Conservation (phyloP, 2,329 filamentous ascomycete species). For the Sordariomycetes sp. region DNA sequence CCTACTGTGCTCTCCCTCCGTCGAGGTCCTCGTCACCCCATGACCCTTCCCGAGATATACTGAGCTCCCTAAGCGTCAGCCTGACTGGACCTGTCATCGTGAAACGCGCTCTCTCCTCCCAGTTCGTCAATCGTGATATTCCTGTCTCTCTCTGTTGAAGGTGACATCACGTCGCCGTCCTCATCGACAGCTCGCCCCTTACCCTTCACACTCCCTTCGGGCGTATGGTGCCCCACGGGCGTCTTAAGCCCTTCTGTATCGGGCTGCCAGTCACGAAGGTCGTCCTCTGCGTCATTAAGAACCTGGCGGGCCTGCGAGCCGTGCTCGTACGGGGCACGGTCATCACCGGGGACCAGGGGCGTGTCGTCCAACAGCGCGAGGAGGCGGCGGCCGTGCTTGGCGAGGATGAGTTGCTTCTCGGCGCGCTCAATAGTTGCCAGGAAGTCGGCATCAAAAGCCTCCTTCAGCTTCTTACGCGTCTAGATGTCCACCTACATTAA, state of each 20-base stretch:
- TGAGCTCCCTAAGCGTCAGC: neutral
- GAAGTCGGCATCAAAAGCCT: slow-evolving; percentile 83
- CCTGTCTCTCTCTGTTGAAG: neutral
- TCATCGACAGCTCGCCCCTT: slow-evolving; percentile 2
- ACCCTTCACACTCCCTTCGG: slow-evolving; percentile 3
- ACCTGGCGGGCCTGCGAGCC: slow-evolving; percentile 65
- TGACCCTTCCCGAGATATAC: neutral
- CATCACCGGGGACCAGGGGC: slow-evolving; percentile 79
- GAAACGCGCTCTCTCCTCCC: neutral
- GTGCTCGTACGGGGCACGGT: slow-evolving; percentile 56
- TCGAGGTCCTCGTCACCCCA: neutral
- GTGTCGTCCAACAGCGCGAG: slow-evolving; percentile 81
- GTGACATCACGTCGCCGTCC: slow-evolving; percentile 5
- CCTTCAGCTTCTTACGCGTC: slow-evolving; percentile 94
- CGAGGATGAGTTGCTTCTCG: slow-evolving; percentile 93
- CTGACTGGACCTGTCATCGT: neutral
- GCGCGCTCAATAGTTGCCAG: slow-evolving; percentile 87
- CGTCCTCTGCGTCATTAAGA: slow-evolving; percentile 84
- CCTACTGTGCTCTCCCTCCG: neutral
- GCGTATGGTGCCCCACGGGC: slow-evolving; percentile 1
- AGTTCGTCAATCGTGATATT: neutral
- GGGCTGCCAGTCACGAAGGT: slow-evolving; percentile 65
- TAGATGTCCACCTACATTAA: slow-evolving; percentile 20
- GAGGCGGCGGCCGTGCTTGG: slow-evolving; percentile 78
- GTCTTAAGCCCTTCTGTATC: slow-evolving; percentile 21